Percentiles rank a stretch among this genome's conserved stretches.
phyloP scores from a whole-genome alignment of 495 filamentous ascomycete genomes.

The Penicillium longicatenatum region DNA sequence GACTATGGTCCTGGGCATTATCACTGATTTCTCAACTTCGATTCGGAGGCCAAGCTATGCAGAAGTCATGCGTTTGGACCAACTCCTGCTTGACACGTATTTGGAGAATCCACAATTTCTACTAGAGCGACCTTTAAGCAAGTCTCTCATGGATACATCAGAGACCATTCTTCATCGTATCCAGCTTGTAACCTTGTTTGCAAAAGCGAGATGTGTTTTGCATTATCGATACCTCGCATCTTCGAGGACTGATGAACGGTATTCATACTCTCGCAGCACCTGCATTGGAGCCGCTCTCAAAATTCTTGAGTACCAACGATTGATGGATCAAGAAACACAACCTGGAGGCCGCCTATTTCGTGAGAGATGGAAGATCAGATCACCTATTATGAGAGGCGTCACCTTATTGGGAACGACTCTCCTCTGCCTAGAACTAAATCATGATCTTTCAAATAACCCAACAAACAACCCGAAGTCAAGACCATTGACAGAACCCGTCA shows the following conservation, averaged over 20 bases:
- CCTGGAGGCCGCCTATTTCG: conserved; percentile 32
- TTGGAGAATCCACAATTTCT: conserved; percentile 30
- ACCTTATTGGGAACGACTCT: conserved; percentile 40
- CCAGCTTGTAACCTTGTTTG: conserved; percentile 42
- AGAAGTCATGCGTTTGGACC: conserved; percentile 42
- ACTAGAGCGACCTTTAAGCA: conserved; percentile 36
- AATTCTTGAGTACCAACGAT: conserved; percentile 28
- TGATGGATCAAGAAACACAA: conserved; percentile 32
- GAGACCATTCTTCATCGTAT: conserved; percentile 40
- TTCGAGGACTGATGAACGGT: conserved; percentile 32
- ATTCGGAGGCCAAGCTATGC: conserved; percentile 33
- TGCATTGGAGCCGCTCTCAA: conserved; percentile 44
- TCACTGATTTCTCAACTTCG: conserved; percentile 43
- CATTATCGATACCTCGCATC: conserved; percentile 43
- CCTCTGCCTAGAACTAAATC: conserved; percentile 36
- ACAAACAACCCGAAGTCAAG: conserved; percentile 8
- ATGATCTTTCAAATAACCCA: conserved; percentile 6
- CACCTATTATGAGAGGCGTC: conserved; percentile 34
- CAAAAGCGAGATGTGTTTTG: conserved; percentile 45
- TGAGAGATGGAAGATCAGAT: conserved; percentile 35
- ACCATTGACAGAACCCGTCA: conserved; percentile 43
- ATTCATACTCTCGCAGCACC: conserved; percentile 32
- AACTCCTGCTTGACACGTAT: conserved; percentile 35
- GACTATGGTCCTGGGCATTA: conserved; percentile 41
- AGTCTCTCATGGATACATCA: conserved; percentile 41